Evolutionary conservation across 495 filamentous ascomycete genomes (phyloP).

Genomic region (Amorphotheca resinae): DNA sequence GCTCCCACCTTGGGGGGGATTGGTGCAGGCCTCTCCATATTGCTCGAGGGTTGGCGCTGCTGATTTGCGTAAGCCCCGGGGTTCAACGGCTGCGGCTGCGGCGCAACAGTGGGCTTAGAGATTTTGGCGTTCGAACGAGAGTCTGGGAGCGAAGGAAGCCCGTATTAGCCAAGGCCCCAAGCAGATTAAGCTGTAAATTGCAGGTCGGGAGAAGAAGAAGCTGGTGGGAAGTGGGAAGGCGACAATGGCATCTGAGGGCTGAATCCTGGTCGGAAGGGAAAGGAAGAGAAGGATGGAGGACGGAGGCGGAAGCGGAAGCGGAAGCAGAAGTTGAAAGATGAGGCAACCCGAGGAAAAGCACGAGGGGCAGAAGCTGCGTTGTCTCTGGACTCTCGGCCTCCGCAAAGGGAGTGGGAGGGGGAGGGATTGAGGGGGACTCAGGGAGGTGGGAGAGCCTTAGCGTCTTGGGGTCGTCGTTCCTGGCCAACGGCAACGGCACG

Average conservation of each 20-base stretch:
- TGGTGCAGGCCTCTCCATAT: not conserved
- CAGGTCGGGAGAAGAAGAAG: not conserved
- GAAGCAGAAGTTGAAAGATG: too few relatives aligned
- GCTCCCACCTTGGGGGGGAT: conserved; percentile 40
- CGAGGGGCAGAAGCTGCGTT: too few relatives aligned
- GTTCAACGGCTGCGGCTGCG: not conserved
- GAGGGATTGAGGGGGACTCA: too few relatives aligned
- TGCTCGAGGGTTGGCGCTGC: not conserved
- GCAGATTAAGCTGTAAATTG: not conserved
- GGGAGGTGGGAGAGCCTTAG: too few relatives aligned
- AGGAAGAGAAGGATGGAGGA: not conserved
- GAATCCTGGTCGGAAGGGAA: too few relatives aligned
- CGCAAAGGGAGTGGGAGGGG: too few relatives aligned
- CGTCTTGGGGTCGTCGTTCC: too few relatives aligned
- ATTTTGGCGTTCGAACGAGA: not conserved
- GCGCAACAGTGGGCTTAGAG: not conserved
- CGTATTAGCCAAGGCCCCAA: not conserved
- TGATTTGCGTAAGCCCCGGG: not conserved
- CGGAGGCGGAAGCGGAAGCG: not conserved
- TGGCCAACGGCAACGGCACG: too few relatives aligned
- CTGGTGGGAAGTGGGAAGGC: not conserved
- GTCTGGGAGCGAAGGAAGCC: not conserved
- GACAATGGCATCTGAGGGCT: not conserved
- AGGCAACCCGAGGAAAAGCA: too few relatives aligned
- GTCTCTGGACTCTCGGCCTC: too few relatives aligned